These are phyloP conservation scores for Globisporangium paroecandrum DNA, from an alignment of 352 stramenopile genomes.

Conservation along the genomic window DNA sequence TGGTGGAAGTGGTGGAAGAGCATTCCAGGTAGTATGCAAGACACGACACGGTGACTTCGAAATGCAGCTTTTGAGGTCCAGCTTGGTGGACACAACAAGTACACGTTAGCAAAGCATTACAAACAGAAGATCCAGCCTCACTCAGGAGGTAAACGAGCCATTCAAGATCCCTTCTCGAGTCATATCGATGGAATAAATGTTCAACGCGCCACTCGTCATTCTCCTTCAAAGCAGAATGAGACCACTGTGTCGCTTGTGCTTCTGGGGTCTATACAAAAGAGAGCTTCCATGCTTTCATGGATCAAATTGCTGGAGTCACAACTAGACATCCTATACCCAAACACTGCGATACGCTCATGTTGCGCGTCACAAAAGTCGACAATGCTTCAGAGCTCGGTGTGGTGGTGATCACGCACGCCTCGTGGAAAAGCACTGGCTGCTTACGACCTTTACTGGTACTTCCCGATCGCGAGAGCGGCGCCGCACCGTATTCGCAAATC, in stretches of 20 bases:
- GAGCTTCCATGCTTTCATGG: not conserved
- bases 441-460: not conserved
- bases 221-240: too few relatives aligned
- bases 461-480: too few relatives aligned
- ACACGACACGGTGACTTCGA: too few relatives aligned
- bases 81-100: not conserved
- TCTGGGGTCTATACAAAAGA: not conserved
- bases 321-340: not conserved
- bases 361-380: not conserved
- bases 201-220: not conserved
- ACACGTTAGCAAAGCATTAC: not conserved
- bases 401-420: not conserved
- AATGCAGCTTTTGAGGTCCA: not conserved
- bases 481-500: too few relatives aligned
- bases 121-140: not conserved
- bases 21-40: not conserved
- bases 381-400: not conserved
- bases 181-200: not conserved
- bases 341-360: not conserved
- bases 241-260: not conserved
- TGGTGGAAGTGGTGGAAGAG: not conserved
- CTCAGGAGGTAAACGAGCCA: not conserved
- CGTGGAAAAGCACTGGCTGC: not conserved
- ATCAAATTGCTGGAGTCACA: not conserved
- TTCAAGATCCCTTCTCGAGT: not conserved